Evolutionary conservation across 2,329 filamentous ascomycete genomes (phyloP), one percentile per base, ranked within the genome.

Genomic region (Aspergillus udagawae): DNA sequence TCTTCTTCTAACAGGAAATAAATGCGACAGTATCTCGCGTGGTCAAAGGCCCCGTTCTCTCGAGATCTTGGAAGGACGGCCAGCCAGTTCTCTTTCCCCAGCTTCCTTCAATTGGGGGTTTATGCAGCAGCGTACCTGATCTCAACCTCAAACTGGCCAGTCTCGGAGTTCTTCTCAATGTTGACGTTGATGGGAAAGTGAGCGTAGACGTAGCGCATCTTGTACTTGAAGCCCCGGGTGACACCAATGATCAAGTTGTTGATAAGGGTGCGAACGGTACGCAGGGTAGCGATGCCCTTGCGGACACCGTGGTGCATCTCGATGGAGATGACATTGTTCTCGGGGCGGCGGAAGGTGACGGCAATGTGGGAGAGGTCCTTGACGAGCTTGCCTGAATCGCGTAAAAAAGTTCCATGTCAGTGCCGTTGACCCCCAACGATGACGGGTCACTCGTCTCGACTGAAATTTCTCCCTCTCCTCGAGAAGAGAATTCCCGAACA

Each of bases 141-240:
- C 88, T 99, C 94, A 76, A 99, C 90, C 82, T 96, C 90, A 77
- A 76, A 89, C 72, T 88, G 81, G 70, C 88, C 92, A 65, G 91
- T 94, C 83, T 97, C 94, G 75, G 80, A 79, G 86, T 93, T 93
- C 89, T 97, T 92, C 74, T 96, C 92, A 70, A 99, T 81, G 86
- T 97, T 97, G 84, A 99, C 93, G 87, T 99, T 99, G 91, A 99
- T 99, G 82, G 94, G 94, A 79, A 99, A 99, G 89, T 99, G 94
- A 79, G 94, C 94, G 81, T 99, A 99, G 82, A 99, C 94, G 85
- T 99, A 99, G 76, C 95, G 91, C 93, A 99, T 97, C 91, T 99
- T 99, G 90, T 99, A 99, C 85, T 95, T 95, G 91, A 89, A 99
- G 71, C 94, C 94, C 86, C 93, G 96, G 79, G 94, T 99, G 70